Percentiles rank a stretch among this genome's conserved stretches.
phyloP scores from a whole-genome alignment of 805 yeast species.

The Komagataella mondaviorum region DNA sequence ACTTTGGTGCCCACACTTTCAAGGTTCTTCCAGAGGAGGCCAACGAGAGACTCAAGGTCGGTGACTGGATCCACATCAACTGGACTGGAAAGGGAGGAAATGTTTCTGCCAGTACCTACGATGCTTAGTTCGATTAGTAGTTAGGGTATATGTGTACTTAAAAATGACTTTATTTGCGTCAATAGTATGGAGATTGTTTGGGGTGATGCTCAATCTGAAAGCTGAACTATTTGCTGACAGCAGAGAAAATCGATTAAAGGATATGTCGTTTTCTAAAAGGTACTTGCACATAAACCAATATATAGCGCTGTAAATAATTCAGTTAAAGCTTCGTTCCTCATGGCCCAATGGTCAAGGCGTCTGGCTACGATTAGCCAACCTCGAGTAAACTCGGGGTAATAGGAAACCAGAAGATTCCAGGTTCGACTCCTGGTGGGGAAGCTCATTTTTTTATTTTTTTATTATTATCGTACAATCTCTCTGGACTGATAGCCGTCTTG shows the following conservation, averaged over 20 bases:
- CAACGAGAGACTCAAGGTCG: slow-evolving; percentile 63
- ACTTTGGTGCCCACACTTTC: slow-evolving; percentile 99
- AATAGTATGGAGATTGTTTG: not conserved
- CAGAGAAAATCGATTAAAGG: too few species aligned
- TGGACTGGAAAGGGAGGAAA: slow-evolving; percentile 99
- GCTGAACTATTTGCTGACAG: too few species aligned
- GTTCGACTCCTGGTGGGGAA: slow-evolving; percentile 44
- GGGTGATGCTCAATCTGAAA: too few species aligned
- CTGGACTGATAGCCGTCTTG: not conserved
- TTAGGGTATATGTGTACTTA: not conserved
- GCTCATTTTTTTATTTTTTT: slow-evolving; percentile 9
- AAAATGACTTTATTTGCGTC: not conserved
- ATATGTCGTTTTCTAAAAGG: too few species aligned
- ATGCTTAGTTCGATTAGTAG: slow-evolving; percentile 40
- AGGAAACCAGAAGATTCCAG: slow-evolving; percentile 32
- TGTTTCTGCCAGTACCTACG: slow-evolving; percentile 88
- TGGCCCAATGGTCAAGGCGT: slow-evolving; percentile 71
- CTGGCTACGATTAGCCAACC: slow-evolving; percentile 38
- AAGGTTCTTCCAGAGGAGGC: slow-evolving; percentile 82
- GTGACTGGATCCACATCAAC: slow-evolving; percentile 84
- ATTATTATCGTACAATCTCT: not conserved
- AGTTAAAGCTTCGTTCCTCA: slow-evolving; percentile 31
- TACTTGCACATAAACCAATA: too few species aligned
- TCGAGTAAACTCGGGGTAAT: not conserved
- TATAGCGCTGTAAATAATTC: not conserved